phyloP scores from a whole-genome alignment of 495 filamentous ascomycete genomes.

The Usnea hakonensis region DNA sequence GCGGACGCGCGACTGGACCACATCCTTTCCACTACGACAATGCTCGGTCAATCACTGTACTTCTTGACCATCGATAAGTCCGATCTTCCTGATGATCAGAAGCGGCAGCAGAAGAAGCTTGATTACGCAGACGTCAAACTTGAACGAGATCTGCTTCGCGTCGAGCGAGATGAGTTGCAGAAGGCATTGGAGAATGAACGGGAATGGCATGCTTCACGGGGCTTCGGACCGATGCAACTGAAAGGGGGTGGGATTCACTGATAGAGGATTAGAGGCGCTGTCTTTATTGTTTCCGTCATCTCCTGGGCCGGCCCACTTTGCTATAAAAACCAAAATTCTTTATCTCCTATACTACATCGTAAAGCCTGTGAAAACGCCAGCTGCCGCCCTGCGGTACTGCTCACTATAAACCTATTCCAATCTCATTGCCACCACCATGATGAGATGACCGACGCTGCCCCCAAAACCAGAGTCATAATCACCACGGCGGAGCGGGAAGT shows the following conservation, averaged over 20 bases:
- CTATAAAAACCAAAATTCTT: neutral
- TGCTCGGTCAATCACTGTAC: neutral
- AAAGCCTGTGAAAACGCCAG: no score
- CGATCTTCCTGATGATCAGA: neutral
- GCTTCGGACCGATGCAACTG: neutral
- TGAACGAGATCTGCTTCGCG: neutral
- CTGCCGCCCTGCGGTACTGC: no score
- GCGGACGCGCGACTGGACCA: neutral
- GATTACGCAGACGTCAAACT: neutral
- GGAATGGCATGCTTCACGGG: neutral
- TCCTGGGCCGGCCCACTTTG: neutral
- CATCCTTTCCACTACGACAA: neutral
- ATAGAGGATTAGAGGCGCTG: neutral
- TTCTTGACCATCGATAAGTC: neutral
- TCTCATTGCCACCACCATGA: no score
- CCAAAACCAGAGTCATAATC: no score
- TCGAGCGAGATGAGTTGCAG: neutral
- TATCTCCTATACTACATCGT: no score
- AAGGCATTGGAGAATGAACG: neutral
- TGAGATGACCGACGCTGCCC: no score
- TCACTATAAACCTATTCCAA: no score
- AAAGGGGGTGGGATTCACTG: neutral
- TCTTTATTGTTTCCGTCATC: neutral
- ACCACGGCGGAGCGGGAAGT: no score
- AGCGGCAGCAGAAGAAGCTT: neutral